A percentile compares a stretch with the other conserved stretches of the same genome.
These are phyloP conservation scores for Neonectria hederae DNA, from an alignment of 2,329 filamentous ascomycete genomes.

Conservation along the genomic window DNA sequence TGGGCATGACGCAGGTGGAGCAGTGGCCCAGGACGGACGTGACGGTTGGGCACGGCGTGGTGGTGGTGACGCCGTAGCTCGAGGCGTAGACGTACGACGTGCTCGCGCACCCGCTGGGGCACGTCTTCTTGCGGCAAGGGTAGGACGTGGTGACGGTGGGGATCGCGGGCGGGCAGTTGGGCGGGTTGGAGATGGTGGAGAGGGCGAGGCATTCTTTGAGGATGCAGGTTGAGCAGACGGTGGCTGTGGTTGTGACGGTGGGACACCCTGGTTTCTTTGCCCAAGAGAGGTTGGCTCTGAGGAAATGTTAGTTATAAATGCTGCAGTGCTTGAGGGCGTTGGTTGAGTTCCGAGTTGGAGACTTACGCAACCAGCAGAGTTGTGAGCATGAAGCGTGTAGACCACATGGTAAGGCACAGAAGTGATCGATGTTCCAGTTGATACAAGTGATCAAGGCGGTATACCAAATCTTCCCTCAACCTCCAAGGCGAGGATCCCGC, in stretches of 20 bases:
- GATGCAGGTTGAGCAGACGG: slow-evolving; percentile 47
- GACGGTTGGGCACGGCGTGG: slow-evolving; percentile 46
- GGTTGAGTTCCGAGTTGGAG: not conserved
- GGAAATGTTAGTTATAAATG: not conserved
- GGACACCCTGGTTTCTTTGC: slow-evolving; percentile 41
- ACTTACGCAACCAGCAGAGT: slow-evolving; percentile 15
- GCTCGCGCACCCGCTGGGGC: slow-evolving; percentile 36
- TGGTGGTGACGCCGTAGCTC: slow-evolving; percentile 22
- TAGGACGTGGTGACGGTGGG: slow-evolving; percentile 41
- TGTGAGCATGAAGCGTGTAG: slow-evolving; percentile 1
- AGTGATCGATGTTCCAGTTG: not conserved
- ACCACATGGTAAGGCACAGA: slow-evolving; percentile 14
- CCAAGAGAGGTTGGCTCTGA: not conserved
- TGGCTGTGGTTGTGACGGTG: slow-evolving; percentile 45
- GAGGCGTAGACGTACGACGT: slow-evolving; percentile 39
- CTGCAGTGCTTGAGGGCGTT: not conserved
- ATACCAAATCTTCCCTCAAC: not conserved
- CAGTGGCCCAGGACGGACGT: slow-evolving; percentile 46
- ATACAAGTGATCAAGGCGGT: not conserved
- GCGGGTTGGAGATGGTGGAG: slow-evolving; percentile 45
- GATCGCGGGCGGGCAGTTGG: slow-evolving; percentile 42
- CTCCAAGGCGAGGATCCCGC: not conserved
- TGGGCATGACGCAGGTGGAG: slow-evolving; percentile 45
- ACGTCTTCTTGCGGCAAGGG: slow-evolving; percentile 35
- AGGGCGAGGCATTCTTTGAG: slow-evolving; percentile 44